Conservation (phyloP, 2,329 filamentous ascomycete genomes). For the Grosmannia clavigera region DNA sequence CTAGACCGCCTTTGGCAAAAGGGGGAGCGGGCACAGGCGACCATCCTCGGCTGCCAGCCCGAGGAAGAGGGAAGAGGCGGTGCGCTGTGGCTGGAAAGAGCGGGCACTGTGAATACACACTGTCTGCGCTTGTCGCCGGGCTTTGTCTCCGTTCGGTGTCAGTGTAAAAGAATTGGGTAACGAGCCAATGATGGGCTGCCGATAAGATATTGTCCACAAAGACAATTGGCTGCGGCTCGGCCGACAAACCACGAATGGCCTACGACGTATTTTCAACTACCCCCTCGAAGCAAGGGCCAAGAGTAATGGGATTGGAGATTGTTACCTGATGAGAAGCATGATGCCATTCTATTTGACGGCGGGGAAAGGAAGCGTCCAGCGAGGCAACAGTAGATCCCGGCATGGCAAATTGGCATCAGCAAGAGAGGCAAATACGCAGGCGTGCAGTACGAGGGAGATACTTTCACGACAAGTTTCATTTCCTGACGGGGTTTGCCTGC, state of each 20-base stretch:
- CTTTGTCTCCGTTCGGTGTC: not conserved
- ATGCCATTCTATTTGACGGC: not conserved
- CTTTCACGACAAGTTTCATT: not conserved
- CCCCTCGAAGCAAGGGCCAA: not conserved
- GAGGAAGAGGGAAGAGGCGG: not conserved
- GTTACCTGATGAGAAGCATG: constrained; percentile 8
- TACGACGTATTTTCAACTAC: not conserved
- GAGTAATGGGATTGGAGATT: constrained; percentile 10
- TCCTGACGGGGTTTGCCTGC: not conserved
- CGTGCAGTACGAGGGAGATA: not conserved
- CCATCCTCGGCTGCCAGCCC: not conserved
- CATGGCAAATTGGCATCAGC: not conserved
- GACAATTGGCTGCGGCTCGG: constrained; percentile 4
- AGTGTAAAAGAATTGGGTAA: constrained; percentile 12
- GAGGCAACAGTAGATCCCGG: not conserved
- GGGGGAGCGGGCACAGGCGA: not conserved
- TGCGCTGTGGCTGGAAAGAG: not conserved
- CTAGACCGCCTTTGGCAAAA: not conserved
- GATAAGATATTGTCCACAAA: constrained; percentile 8
- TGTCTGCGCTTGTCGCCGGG: not conserved
- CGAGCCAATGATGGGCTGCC: constrained; percentile 5
- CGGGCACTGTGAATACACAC: not conserved
- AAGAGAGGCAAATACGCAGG: not conserved
- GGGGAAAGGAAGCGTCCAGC: not conserved
- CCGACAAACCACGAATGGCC: not conserved